Conservation (phyloP, 192 early-diverging fungal species). For the Podila epicladia region DNA sequence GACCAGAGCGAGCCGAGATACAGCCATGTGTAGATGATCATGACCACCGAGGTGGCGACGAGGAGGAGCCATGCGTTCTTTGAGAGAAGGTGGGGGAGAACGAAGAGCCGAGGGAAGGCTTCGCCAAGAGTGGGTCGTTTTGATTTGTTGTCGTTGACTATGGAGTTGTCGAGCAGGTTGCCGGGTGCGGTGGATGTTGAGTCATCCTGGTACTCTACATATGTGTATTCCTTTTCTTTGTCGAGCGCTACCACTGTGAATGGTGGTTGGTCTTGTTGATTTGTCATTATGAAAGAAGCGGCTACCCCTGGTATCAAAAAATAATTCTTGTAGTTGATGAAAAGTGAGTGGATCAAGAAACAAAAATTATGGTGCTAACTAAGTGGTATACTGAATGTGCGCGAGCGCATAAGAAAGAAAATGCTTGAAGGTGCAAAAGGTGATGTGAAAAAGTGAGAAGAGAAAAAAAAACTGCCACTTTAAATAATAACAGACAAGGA, state of each 20-base stretch:
- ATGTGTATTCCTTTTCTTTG: neutral
- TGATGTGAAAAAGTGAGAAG: neutral
- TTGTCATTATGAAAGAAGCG: constrained; percentile 9
- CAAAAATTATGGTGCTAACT: too few species aligned
- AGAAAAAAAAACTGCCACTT: neutral
- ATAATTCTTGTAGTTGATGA: too few species aligned
- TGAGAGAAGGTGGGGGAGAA: constrained; percentile 38
- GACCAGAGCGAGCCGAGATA: constrained; percentile 46
- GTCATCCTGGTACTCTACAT: constrained; percentile 10
- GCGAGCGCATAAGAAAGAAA: neutral
- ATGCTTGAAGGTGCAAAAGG: neutral
- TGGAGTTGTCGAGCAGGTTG: constrained; percentile 2
- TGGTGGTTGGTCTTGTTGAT: constrained; percentile 3
- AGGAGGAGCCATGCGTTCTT: constrained; percentile 37
- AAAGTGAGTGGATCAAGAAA: too few species aligned
- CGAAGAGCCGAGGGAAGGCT: constrained; percentile 37
- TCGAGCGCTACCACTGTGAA: constrained; percentile 15
- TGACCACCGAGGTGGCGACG: constrained; percentile 23
- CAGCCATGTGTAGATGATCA: constrained; percentile 43
- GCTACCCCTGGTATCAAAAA: too few species aligned
- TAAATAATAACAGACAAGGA: too few species aligned
- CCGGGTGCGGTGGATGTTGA: neutral
- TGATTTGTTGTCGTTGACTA: neutral
- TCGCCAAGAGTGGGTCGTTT: neutral
- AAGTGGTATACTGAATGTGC: neutral